Evolutionary conservation across 805 yeast species (phyloP).

Genomic region (Blastobotrys peoriensis): DNA sequence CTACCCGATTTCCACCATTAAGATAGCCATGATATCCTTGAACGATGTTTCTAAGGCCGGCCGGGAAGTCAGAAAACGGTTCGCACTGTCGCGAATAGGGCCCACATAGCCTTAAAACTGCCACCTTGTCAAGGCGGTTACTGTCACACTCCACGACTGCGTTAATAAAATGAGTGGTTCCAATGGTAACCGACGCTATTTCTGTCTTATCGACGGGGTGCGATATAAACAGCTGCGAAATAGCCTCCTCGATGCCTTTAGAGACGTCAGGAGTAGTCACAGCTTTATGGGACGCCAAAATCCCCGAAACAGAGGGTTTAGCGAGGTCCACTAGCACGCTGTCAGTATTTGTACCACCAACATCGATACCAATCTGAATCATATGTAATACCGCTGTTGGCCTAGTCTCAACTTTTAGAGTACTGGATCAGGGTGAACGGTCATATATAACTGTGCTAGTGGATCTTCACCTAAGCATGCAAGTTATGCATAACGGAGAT

Average conservation of each 20-base stretch:
- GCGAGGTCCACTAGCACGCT: conserved; percentile 40
- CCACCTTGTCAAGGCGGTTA: conserved; percentile 39
- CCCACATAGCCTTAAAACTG: conserved; percentile 42
- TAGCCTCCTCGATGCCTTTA: conserved; percentile 37
- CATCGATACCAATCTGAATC: conserved; percentile 47
- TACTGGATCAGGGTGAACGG: too few species aligned
- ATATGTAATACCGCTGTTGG: too few species aligned
- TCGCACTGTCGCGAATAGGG: conserved; percentile 35
- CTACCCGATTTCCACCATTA: conserved; percentile 15
- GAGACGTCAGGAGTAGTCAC: conserved; percentile 41
- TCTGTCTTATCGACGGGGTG: conserved; percentile 27
- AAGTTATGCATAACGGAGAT: too few species aligned
- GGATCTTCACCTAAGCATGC: too few species aligned
- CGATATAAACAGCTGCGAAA: conserved; percentile 32
- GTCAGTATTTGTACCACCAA: conserved; percentile 49
- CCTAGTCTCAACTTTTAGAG: too few species aligned
- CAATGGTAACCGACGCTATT: conserved; percentile 41
- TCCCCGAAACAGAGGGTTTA: conserved; percentile 35
- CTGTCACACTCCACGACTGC: conserved; percentile 44
- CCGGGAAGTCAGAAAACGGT: conserved; percentile 44
- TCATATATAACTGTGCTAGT: too few species aligned
- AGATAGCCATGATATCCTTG: conserved; percentile 11
- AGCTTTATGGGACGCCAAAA: conserved; percentile 39
- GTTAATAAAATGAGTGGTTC: conserved; percentile 48
- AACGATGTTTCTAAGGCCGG: conserved; percentile 9